Evolutionary conservation across 495 filamentous ascomycete genomes (phyloP).

Genomic region (Achaetomiella virescens): DNA sequence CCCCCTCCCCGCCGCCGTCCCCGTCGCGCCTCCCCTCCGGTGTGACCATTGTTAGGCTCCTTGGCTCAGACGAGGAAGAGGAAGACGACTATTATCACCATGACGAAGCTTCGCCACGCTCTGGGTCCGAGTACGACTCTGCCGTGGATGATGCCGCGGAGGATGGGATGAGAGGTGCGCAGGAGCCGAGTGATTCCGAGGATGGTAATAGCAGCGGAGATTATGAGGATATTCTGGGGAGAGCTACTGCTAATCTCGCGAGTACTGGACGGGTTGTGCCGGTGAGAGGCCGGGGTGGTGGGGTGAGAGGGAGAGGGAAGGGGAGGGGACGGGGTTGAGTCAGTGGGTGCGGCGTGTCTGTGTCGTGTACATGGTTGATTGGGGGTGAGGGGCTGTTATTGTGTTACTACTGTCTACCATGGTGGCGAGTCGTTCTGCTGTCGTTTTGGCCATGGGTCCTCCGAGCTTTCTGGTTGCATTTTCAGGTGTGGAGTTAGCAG

Average conservation of each 20-base stretch:
- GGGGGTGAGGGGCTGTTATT: no score
- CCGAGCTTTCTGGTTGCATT: no score
- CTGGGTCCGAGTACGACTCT: background rate
- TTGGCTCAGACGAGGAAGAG: conserved; percentile 21
- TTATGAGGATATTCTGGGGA: conserved; percentile 30
- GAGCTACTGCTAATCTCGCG: no score
- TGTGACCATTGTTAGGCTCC: conserved; percentile 27
- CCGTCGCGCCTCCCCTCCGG: conserved; percentile 14
- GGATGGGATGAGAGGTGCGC: background rate
- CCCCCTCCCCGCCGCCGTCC: background rate
- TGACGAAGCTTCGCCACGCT: background rate
- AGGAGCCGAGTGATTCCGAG: conserved; percentile 16
- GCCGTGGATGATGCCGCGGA: background rate
- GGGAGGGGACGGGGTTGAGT: background rate
- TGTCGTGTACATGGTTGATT: no score
- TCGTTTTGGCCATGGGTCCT: no score
- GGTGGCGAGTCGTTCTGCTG: no score
- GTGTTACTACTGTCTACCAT: no score
- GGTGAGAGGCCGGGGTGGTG: background rate
- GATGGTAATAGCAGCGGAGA: conserved; percentile 25
- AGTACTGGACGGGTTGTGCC: background rate
- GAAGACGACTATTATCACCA: no score
- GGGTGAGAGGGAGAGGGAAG: conserved; percentile 1
- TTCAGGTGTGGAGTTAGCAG: no score
- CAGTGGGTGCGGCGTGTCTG: background rate